Conservation (phyloP, 106 monocot genomes). For the Triglochin maritima region DNA sequence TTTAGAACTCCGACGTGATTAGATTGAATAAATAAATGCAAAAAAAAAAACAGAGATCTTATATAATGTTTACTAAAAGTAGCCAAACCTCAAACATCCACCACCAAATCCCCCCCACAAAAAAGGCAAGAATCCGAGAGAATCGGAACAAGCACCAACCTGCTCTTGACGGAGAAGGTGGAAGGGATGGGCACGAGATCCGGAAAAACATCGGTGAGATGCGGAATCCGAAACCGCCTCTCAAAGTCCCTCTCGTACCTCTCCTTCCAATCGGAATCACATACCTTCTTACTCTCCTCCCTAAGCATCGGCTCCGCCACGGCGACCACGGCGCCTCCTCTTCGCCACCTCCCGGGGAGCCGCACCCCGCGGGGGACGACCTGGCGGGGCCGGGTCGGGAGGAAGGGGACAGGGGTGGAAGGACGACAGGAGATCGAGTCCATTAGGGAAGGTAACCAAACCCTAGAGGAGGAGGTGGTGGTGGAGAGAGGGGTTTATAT, state of each 20-base stretch:
- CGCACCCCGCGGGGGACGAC: neutral
- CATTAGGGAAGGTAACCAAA: too few relatives aligned
- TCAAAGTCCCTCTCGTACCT: slow-evolving; percentile 20
- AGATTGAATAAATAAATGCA: too few relatives aligned
- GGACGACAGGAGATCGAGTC: too few relatives aligned
- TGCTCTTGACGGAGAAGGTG: slow-evolving; percentile 17
- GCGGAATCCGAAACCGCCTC: slow-evolving; percentile 18
- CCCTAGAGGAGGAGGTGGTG: too few relatives aligned
- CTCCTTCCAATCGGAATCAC: slow-evolving; percentile 18
- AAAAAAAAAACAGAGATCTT: too few relatives aligned
- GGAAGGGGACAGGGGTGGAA: too few relatives aligned
- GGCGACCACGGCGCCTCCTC: neutral
- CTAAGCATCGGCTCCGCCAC: neutral
- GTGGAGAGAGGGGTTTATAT: too few relatives aligned
- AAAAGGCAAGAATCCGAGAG: neutral
- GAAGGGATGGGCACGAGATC: slow-evolving; percentile 16
- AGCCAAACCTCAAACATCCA: neutral
- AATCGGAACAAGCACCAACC: neutral
- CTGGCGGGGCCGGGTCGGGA: too few relatives aligned
- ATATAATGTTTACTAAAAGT: too few relatives aligned
- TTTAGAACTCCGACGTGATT: too few relatives aligned
- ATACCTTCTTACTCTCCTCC: neutral
- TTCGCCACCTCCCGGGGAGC: neutral
- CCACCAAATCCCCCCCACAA: neutral
- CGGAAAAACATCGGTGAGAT: slow-evolving; percentile 20